These are phyloP conservation scores for Niveomyces coronatus DNA, from an alignment of 2,329 filamentous ascomycete genomes.

Conservation along the genomic window DNA sequence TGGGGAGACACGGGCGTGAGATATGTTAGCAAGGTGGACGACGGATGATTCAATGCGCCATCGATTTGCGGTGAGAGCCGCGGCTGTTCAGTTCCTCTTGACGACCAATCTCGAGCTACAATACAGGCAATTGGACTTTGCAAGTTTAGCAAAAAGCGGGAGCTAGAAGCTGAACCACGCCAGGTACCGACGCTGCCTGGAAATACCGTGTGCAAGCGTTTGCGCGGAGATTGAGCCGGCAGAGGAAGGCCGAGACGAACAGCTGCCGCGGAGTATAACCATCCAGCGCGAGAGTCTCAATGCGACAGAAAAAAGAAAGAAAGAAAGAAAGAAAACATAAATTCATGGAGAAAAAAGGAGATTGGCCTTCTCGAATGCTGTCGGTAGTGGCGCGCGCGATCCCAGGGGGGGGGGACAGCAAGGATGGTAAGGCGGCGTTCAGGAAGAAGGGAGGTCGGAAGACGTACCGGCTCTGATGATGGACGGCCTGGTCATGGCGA, in stretches of 20 bases:
- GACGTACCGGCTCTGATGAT: constrained; percentile 52
- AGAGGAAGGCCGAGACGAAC: background rate
- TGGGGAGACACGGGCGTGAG: background rate
- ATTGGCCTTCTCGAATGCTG: background rate
- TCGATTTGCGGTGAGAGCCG: constrained; percentile 9
- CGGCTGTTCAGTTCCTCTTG: constrained; percentile 13
- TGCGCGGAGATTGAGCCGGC: background rate
- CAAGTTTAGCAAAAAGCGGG: background rate
- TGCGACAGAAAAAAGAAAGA: background rate
- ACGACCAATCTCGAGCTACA: no score
- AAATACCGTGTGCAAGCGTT: no score
- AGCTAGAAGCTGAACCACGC: no score
- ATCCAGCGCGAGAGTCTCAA: background rate
- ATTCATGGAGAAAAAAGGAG: background rate
- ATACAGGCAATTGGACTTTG: no score
- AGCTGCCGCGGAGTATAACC: no score
- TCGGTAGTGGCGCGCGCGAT: constrained; percentile 1
- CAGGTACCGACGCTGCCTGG: no score
- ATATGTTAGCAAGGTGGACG: constrained; percentile 7
- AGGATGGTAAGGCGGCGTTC: constrained; percentile 8
- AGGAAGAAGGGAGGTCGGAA: constrained; percentile 12
- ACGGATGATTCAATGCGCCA: no score
- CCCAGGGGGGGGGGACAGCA: constrained; percentile 12
- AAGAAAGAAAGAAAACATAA: background rate
- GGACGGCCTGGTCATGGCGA: constrained; percentile 47